Conservation (phyloP, 768 basidiomycete species). For the Trametes maxima region DNA sequence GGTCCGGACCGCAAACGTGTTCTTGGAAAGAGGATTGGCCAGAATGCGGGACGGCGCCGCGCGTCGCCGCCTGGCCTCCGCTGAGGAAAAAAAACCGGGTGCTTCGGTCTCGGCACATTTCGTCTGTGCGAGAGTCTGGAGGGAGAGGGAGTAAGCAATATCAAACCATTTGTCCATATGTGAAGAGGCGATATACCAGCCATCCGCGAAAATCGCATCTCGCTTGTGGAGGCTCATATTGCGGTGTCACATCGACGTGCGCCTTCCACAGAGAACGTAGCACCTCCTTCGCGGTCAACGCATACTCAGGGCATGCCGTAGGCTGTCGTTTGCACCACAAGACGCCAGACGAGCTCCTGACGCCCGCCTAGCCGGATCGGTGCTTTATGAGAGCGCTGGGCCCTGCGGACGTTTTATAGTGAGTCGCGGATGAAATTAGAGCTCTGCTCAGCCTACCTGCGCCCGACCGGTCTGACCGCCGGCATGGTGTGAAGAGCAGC, state of each 20-base stretch:
- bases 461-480: neutral
- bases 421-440: neutral
- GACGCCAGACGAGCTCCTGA: too few relatives aligned
- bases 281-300: neutral
- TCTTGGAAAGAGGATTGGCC: neutral
- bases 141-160: neutral
- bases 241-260: neutral
- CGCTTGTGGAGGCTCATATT: neutral
- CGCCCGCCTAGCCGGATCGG: too few relatives aligned
- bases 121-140: conserved; percentile 1
- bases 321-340: too few relatives aligned
- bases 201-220: conserved; percentile 16
- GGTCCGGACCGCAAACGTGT: neutral
- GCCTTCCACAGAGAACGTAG: conserved; percentile 1
- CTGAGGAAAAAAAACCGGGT: conserved; percentile 3
- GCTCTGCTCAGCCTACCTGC: too few relatives aligned
- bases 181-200: conserved; percentile 1
- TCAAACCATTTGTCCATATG: conserved; percentile 13
- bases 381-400: neutral
- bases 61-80: neutral
- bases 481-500: neutral
- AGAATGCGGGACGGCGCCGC: neutral
- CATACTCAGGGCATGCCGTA: too few relatives aligned
- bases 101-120: neutral
- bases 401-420: neutral